A percentile compares a stretch with the other conserved stretches of the same genome.
Evolutionary conservation across 106 monocot genomes (phyloP).

Genomic region (Apostasia ramifera): DNA sequence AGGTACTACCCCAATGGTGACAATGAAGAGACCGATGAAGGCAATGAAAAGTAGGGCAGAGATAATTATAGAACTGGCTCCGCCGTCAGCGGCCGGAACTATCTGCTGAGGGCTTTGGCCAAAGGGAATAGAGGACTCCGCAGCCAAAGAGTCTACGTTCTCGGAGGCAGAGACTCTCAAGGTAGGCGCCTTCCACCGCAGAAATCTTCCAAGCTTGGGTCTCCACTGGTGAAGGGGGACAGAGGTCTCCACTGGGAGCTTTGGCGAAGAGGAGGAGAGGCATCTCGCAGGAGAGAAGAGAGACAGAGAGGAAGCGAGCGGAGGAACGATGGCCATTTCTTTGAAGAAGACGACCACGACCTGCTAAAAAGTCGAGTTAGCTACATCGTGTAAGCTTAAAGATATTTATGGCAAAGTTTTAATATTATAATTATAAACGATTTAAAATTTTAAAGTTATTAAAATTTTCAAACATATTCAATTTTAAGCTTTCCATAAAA

Average conservation of each 20-base stretch:
- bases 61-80: slow-evolving; percentile 18
- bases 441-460: too few species aligned
- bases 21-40: slow-evolving; percentile 42
- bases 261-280: background rate
- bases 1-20: slow-evolving; percentile 40
- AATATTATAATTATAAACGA: too few species aligned
- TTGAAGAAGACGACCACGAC: background rate
- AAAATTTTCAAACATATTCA: too few species aligned
- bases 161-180: background rate
- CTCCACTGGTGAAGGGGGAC: background rate
- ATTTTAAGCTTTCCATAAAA: too few species aligned
- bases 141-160: too few species aligned
- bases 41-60: slow-evolving; percentile 29
- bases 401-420: too few species aligned
- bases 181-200: background rate
- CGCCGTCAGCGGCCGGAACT: slow-evolving; percentile 11
- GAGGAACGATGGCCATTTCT: background rate
- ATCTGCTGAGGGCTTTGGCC: slow-evolving; percentile 12
- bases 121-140: too few species aligned
- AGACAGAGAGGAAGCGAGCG: background rate
- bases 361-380: background rate
- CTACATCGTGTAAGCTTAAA: too few species aligned
- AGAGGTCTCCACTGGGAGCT: background rate
- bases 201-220: background rate
- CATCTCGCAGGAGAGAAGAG: background rate